Evolutionary conservation across 148 eudicot species (phyloP).

Genomic region (Dysphania ambrosioides): DNA sequence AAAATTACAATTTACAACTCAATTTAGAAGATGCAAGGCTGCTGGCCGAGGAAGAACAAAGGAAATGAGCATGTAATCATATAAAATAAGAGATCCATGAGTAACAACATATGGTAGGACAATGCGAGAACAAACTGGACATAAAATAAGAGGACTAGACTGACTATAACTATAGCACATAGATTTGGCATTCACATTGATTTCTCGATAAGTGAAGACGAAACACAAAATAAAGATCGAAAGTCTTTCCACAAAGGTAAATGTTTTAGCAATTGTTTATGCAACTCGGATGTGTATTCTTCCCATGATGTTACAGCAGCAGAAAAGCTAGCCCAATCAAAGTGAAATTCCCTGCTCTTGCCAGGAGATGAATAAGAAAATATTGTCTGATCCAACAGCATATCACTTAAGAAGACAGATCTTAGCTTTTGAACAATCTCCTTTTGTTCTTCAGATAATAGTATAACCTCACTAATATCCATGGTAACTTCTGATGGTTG

Average conservation of each 20-base stretch:
- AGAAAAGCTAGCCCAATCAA: conserved; percentile 50
- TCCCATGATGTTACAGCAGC: conserved; percentile 56
- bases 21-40: too few species aligned
- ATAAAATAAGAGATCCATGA: too few species aligned
- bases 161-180: background rate
- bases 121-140: background rate
- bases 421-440: conserved; percentile 34
- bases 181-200: background rate
- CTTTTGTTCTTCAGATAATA: conserved; percentile 43
- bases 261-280: conserved; percentile 40
- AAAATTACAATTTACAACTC: too few species aligned
- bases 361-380: conserved; percentile 11
- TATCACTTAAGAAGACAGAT: conserved; percentile 37
- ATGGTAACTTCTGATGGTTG: conserved; percentile 19
- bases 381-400: conserved; percentile 34
- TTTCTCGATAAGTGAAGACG: conserved; percentile 10
- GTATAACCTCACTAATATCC: conserved; percentile 21
- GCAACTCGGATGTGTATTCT: conserved; percentile 47
- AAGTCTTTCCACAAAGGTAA: conserved; percentile 62
- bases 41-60: too few species aligned
- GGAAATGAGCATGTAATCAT: too few species aligned
- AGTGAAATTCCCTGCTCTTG: conserved; percentile 16
- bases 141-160: background rate
- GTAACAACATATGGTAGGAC: background rate
- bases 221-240: conserved; percentile 45